Conservation (phyloP, 306 rosid genomes). For the Medicago ruthenica region DNA sequence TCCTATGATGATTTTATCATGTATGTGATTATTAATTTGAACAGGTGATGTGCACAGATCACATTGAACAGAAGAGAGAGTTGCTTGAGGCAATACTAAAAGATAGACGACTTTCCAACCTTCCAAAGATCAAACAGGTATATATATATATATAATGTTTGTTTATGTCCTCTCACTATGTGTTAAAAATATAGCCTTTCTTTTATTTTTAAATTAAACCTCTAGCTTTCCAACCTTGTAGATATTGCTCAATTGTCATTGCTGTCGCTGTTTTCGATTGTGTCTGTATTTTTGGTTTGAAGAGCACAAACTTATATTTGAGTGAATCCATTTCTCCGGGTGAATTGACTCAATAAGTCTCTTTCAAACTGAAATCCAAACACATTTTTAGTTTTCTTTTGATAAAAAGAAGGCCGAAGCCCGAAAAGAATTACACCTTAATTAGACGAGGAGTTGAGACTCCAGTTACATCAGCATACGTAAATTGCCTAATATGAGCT, state of each 20-base stretch:
- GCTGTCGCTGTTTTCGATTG: not conserved
- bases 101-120: conserved; percentile 50
- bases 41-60: conserved; percentile 63
- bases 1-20: not conserved
- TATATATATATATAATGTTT: not conserved
- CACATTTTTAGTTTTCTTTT: not conserved
- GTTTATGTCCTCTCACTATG: not conserved
- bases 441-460: too few relatives aligned
- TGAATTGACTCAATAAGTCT: not conserved
- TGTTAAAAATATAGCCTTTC: not conserved
- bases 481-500: too few relatives aligned
- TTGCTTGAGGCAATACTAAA: conserved; percentile 56
- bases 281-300: not conserved
- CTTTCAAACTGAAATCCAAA: not conserved
- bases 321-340: not conserved
- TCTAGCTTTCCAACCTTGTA: not conserved
- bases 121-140: conserved; percentile 60
- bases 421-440: too few relatives aligned
- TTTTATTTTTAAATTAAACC: not conserved
- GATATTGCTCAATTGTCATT: not conserved
- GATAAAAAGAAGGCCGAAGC: too few relatives aligned
- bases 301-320: not conserved
- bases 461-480: too few relatives aligned
- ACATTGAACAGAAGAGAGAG: conserved; percentile 58
- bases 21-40: conserved; percentile 7